Evolutionary conservation across 139 green algal genomes (phyloP), one percentile per base, ranked within the genome.

Genomic region (Micractinium sp.): DNA sequence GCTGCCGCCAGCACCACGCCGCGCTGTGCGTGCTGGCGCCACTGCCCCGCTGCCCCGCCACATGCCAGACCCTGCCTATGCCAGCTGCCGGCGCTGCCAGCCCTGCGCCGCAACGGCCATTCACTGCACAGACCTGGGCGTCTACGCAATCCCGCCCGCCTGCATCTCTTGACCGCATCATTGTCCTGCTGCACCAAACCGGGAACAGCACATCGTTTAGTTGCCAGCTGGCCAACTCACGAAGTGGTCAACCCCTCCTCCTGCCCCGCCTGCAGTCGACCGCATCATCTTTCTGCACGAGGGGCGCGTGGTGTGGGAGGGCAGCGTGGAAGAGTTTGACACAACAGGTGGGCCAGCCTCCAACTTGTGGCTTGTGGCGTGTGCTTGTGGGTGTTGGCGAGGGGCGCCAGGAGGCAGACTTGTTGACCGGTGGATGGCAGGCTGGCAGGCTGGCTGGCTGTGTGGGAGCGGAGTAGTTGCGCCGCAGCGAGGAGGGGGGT

Each of bases 251-350:
- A 27, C n/a, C n/a, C n/a, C 74, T 0, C 39, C 41, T 67, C 15
- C 16, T 7, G 33, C 74, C 33, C 38, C 20, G 71, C 69, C 97
- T n/a, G 95, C 98, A 20, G 98, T 99, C 20, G 98, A 99, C 84
- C 89, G 96, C 67, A 92, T 99, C 61, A 97, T 99, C 82, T 99
- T 99, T 90, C 89, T 99, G 89, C 96, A 99, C 85, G 88, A 94
- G 76, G 98, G 98, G 36, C 92, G 91, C 53, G 98, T 99, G 39
- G 98, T 98, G 53, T 99, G 98, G 98, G 91, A 99, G 92, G 98
- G 98, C 19, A 92, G 85, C 13, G 93, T 94, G 19, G 84, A 90
- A 20, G 98, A 99, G 84, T 99, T 99, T 92, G 97, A 99, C 89
- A 97, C 93, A 0, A 98, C 95, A 0, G 85, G 71, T 35, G 31